Conservation (phyloP, 345 rosid species). For the Noccaea caerulescens region DNA sequence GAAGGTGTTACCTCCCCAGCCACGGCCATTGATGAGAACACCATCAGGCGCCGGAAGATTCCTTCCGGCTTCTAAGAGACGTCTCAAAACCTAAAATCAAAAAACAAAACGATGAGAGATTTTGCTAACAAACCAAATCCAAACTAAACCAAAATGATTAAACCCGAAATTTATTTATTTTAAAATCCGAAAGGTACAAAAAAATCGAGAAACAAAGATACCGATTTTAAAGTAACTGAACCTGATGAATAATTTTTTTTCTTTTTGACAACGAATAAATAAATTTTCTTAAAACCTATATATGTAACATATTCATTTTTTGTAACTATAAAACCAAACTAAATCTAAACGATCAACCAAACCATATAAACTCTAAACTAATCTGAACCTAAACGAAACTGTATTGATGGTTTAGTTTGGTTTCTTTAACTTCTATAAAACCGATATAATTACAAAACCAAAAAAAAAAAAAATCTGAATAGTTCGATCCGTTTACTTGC, state of each 20-base stretch:
- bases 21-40: conserved; percentile 91
- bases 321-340: no score
- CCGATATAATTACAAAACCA: not conserved
- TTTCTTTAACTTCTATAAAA: not conserved
- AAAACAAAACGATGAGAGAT: conserved; percentile 7
- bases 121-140: not conserved
- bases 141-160: not conserved
- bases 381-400: no score
- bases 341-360: no score
- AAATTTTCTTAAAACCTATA: no score
- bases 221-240: not conserved
- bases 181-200: not conserved
- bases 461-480: not conserved
- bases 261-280: no score
- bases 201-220: not conserved
- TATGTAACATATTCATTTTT: no score
- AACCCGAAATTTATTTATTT: not conserved
- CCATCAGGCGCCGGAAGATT: conserved; percentile 79
- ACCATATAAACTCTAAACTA: no score
- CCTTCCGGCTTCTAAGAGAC: conserved; percentile 60
- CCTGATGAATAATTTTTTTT: not conserved
- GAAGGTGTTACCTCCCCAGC: conserved; percentile 71
- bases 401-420: not conserved
- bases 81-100: conserved; percentile 55
- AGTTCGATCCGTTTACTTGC: conserved; percentile 1